Percentiles rank a stretch among this genome's conserved stretches.
phyloP scores from a whole-genome alignment of 192 early-diverging fungal species.

The Coemansia sp. region DNA sequence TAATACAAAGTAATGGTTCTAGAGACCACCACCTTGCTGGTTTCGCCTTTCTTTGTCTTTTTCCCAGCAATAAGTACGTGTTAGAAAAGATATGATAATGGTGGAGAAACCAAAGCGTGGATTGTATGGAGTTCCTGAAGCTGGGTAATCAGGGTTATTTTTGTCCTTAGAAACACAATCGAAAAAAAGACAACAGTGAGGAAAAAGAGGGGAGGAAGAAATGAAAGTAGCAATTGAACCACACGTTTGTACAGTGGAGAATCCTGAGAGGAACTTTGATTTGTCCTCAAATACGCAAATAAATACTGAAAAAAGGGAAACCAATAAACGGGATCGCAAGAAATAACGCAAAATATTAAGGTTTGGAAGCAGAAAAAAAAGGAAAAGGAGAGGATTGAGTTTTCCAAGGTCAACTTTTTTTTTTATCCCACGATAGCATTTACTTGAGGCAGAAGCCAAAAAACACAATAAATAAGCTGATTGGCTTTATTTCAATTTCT shows the following conservation, averaged over 20 bases:
- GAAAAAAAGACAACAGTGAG: conserved; percentile 3
- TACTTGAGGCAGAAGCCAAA: background rate
- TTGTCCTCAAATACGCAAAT: background rate
- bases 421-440: background rate
- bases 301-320: background rate
- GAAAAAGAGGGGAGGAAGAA: background rate
- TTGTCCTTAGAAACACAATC: conserved; percentile 6
- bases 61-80: no score
- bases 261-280: background rate
- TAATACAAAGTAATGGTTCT: background rate
- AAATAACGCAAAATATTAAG: background rate
- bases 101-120: background rate
- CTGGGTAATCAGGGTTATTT: background rate
- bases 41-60: no score
- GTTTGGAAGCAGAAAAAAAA: background rate
- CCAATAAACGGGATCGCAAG: background rate
- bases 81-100: background rate
- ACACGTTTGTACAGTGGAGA: background rate
- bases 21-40: background rate
- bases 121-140: background rate
- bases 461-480: background rate
- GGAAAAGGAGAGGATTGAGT: background rate
- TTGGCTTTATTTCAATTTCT: background rate
- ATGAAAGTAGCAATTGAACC: conserved; percentile 1
- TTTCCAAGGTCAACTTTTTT: background rate